Percentiles rank a stretch among this genome's conserved stretches.
Conservation (phyloP, 495 filamentous ascomycete species). For the Penicilliopsis zonata region DNA sequence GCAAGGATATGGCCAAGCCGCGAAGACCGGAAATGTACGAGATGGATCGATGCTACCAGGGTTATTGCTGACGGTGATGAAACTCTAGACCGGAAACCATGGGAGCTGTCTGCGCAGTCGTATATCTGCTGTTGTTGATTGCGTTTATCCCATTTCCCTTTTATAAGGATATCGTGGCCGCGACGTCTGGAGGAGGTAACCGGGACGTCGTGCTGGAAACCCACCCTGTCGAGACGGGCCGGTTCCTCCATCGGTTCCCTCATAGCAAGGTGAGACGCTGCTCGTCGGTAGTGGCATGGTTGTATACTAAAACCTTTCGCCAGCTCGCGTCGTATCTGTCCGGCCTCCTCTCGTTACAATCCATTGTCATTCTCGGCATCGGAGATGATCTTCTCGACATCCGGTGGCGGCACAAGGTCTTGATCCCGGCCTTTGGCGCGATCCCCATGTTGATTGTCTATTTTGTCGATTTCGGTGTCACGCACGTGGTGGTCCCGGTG, state of each 20-base stretch:
- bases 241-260: conserved; percentile 81
- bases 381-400: conserved; percentile 97
- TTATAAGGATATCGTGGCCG: conserved; percentile 95
- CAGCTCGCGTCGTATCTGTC: conserved; percentile 93
- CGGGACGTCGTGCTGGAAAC: conserved; percentile 63
- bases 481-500: conserved; percentile 79
- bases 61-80: conserved; percentile 2
- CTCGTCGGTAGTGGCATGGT: conserved; percentile 1
- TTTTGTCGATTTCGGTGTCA: conserved; percentile 96
- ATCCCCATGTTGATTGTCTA: conserved; percentile 95
- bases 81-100: conserved; percentile 73
- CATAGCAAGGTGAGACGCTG: conserved; percentile 64
- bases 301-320: neutral
- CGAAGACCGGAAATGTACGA: conserved; percentile 62
- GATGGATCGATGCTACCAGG: conserved; percentile 1
- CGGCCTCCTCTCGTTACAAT: conserved; percentile 82
- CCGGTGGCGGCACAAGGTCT: conserved; percentile 95
- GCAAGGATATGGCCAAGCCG: conserved; percentile 78
- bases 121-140: conserved; percentile 80
- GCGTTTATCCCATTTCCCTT: conserved; percentile 93
- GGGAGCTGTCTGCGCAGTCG: conserved; percentile 89
- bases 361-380: conserved; percentile 79
- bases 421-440: conserved; percentile 88
- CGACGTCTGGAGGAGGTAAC: conserved; percentile 88
- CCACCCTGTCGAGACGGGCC: conserved; percentile 58